These are phyloP conservation scores for Salix caprea DNA, from an alignment of 345 rosid species.

Conservation along the genomic window DNA sequence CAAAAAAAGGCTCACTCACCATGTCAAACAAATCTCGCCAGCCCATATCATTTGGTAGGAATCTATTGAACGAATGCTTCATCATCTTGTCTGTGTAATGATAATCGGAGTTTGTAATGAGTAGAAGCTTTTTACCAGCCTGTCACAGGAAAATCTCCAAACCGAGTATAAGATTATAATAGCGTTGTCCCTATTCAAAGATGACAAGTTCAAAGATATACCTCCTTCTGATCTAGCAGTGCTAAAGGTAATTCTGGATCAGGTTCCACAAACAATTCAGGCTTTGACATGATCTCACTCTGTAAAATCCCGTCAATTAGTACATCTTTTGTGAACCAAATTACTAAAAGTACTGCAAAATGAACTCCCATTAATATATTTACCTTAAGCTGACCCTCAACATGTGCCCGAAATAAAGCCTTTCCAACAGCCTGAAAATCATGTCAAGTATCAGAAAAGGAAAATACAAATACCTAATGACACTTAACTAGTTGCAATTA, in stretches of 20 bases:
- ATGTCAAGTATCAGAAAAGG: constrained; percentile 15
- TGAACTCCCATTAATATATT: neutral
- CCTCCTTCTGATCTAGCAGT: constrained; percentile 95
- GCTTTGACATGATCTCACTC: constrained; percentile 96
- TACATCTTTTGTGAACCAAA: constrained; percentile 5
- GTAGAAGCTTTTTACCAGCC: constrained; percentile 96
- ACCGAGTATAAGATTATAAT: constrained; percentile 10
- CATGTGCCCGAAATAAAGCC: constrained; percentile 95
- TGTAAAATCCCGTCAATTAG: constrained; percentile 31
- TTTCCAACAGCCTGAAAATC: constrained; percentile 81
- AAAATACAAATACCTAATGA: constrained; percentile 8
- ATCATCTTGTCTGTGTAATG: constrained; percentile 96
- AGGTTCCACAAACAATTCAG: constrained; percentile 91
- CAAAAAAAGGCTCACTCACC: constrained; percentile 34
- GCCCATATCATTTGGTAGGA: constrained; percentile 83
- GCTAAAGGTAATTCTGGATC: constrained; percentile 93
- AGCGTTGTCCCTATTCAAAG: neutral
- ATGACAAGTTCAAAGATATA: constrained; percentile 20
- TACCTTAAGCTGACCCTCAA: constrained; percentile 97
- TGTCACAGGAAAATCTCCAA: constrained; percentile 28
- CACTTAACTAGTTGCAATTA: constrained; percentile 1
- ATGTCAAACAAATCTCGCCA: constrained; percentile 94
- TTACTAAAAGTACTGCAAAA: neutral
- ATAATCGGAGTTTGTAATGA: constrained; percentile 91
- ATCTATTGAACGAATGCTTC: constrained; percentile 88